Conservation (phyloP, 2,329 filamentous ascomycete species). For the Daldinia sp. region DNA sequence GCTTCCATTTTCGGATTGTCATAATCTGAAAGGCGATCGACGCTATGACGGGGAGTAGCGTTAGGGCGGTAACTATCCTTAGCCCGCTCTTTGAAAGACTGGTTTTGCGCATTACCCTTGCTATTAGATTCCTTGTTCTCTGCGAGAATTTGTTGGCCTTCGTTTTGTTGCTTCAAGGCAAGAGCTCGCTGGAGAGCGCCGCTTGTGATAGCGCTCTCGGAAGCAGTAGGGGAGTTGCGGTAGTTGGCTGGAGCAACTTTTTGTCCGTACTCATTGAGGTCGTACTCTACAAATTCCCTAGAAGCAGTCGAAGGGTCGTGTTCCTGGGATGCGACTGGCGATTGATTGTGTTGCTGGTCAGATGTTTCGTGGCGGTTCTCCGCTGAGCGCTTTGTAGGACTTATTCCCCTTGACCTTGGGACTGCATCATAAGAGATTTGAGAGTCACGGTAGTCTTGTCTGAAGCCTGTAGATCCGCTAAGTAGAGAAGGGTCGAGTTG, state of each 20-base stretch:
- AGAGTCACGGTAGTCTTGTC: slow-evolving; percentile 57
- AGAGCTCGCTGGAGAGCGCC: slow-evolving; percentile 62
- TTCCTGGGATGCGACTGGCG: slow-evolving; percentile 48
- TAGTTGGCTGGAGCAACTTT: slow-evolving; percentile 59
- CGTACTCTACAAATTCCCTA: slow-evolving; percentile 63
- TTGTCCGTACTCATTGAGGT: slow-evolving; percentile 65
- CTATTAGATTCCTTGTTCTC: slow-evolving; percentile 46
- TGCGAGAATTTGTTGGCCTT: slow-evolving; percentile 48
- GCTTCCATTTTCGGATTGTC: slow-evolving; percentile 68
- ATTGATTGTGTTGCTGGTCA: slow-evolving; percentile 53
- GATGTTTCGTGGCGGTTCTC: slow-evolving; percentile 51
- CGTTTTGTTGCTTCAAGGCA: slow-evolving; percentile 59
- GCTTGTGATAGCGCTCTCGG: slow-evolving; percentile 65
- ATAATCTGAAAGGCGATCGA: slow-evolving; percentile 63
- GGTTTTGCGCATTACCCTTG: slow-evolving; percentile 65
- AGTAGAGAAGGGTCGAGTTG: slow-evolving; percentile 72
- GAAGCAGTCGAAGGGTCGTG: slow-evolving; percentile 46
- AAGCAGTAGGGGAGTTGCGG: slow-evolving; percentile 62
- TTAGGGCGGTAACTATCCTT: slow-evolving; percentile 63
- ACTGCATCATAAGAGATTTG: slow-evolving; percentile 44
- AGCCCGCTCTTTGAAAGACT: slow-evolving; percentile 72
- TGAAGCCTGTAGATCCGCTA: slow-evolving; percentile 62
- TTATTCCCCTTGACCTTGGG: slow-evolving; percentile 46
- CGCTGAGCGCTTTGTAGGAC: slow-evolving; percentile 53
- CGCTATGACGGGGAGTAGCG: slow-evolving; percentile 65